Percentiles rank a stretch among this genome's conserved stretches.
phyloP scores from a whole-genome alignment of 2,329 filamentous ascomycete species.

The Colletotrichum musicola region DNA sequence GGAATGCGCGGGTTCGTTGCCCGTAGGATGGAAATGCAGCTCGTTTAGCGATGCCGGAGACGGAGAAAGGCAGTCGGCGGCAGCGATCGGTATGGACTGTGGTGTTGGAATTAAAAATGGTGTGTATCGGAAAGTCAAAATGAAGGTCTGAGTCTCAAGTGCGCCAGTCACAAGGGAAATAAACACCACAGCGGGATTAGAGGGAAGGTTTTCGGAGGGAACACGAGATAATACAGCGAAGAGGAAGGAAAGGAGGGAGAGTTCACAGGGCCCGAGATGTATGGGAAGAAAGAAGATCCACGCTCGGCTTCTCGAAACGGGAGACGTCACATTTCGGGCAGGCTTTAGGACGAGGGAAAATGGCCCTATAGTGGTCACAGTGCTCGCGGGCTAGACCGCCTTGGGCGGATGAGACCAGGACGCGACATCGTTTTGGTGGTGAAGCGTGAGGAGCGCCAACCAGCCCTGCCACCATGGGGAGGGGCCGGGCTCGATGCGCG shows the following conservation, averaged over 20 bases:
- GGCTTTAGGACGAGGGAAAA: constrained; percentile 40
- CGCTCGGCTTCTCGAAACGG: constrained; percentile 44
- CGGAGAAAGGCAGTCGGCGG: neutral
- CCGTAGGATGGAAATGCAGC: neutral
- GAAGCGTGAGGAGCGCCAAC: constrained; percentile 16
- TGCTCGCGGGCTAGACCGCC: constrained; percentile 34
- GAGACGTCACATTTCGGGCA: constrained; percentile 43
- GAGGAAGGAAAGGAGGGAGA: constrained; percentile 23
- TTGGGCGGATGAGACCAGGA: constrained; percentile 35
- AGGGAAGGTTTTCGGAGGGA: constrained; percentile 27
- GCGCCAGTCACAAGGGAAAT: constrained; percentile 40
- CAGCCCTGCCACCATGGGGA: constrained; percentile 28
- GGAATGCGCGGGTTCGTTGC: neutral
- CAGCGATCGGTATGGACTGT: constrained; percentile 29
- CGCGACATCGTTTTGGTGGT: constrained; percentile 33
- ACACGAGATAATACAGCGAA: constrained; percentile 37
- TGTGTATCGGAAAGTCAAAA: constrained; percentile 30
- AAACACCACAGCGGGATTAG: constrained; percentile 33
- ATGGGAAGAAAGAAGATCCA: constrained; percentile 27
- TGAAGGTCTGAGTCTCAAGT: constrained; percentile 39
- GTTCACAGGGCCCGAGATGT: constrained; percentile 26
- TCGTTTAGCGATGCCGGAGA: neutral
- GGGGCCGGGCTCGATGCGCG: constrained; percentile 30
- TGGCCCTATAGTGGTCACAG: constrained; percentile 36
- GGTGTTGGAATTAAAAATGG: constrained; percentile 25